Evolutionary conservation across 2,329 filamentous ascomycete genomes (phyloP), one percentile per base, ranked within the genome.

Genomic region (Alternaria rosae): DNA sequence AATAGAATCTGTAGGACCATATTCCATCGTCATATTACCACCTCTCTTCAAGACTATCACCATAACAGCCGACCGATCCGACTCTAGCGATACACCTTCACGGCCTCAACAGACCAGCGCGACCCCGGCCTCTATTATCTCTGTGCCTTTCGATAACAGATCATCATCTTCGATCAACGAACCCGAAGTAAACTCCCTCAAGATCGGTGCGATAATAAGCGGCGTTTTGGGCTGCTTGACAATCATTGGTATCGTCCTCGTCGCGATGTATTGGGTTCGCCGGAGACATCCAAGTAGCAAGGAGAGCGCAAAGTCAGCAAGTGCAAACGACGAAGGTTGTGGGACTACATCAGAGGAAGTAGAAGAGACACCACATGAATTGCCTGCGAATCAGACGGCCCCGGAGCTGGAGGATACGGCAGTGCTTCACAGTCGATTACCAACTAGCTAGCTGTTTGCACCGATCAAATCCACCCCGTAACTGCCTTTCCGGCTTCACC

Each of bases 401-500:
- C 32, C 32, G n/a, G 32, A 38, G 32, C 4, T 38, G 32, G 32
- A 5, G 4, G 15, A 17, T 5, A 38, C 32, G 4, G 32, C 8
- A 38, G 32, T 38, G 15, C 8, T 45, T 3, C 20, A 41, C 0
- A 13, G 5, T 3, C 15, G 5, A 54, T 71, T 68, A 98, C 95
- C 95, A 99, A 82, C 94, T 98, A 77, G 92, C 87, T 70, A 97
- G 57, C 9, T 92, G 92, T 76, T 85, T 92, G 58, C 84, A 85
- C 47, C 95, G 85, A 83, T 99, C 93, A 81, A 98, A 99, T 0
- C 95, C 95, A 25, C 92, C 95, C 62, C 95, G 83, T 67, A 99
- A 79, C 84, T 98, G 94, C 57, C 85, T 86, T 75, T 90, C 91
- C 1, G 94, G 92, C 84, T 97, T 97, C 54, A 98, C 89, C 25